phyloP scores from a whole-genome alignment of 1,284 basidiomycete species.

The Spongiforma sp. region DNA sequence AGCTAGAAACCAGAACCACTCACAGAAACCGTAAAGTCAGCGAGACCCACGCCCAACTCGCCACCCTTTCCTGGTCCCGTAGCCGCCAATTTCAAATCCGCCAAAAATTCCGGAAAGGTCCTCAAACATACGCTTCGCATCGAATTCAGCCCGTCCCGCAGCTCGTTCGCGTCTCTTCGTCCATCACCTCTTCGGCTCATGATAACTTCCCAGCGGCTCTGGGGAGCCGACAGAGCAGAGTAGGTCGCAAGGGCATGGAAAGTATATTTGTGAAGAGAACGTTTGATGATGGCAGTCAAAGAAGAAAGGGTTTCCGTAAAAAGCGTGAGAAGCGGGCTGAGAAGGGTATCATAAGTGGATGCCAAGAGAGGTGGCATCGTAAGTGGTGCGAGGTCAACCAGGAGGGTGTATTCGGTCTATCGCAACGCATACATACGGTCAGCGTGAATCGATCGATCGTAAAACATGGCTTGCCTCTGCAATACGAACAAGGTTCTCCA shows the following conservation, averaged over 20 bases:
- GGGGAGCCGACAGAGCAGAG: conserved; percentile 56
- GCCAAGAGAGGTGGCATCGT: conserved; percentile 51
- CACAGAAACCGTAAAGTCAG: conserved; percentile 67
- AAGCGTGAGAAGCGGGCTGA: conserved; percentile 65
- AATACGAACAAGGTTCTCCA: conserved; percentile 61
- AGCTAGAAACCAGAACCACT: conserved; percentile 24
- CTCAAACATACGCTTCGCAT: conserved; percentile 71
- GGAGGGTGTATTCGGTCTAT: conserved; percentile 59
- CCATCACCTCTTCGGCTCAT: conserved; percentile 48
- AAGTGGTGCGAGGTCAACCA: conserved; percentile 66
- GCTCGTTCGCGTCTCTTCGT: conserved; percentile 63
- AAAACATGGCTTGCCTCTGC: conserved; percentile 55
- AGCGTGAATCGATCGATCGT: background rate
- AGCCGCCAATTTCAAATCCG: conserved; percentile 70
- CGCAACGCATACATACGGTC: conserved; percentile 9
- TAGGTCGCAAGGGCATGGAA: conserved; percentile 80
- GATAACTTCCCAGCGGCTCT: conserved; percentile 71
- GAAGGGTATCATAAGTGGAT: conserved; percentile 62
- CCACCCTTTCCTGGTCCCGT: conserved; percentile 48
- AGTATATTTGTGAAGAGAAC: conserved; percentile 81
- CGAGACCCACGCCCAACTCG: conserved; percentile 61
- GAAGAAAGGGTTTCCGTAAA: conserved; percentile 67
- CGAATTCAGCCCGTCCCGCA: conserved; percentile 68
- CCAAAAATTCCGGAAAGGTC: conserved; percentile 81
- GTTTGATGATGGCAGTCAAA: conserved; percentile 74